Conservation (phyloP, 139 green algal genomes). For the Coccomyxa sp. region DNA sequence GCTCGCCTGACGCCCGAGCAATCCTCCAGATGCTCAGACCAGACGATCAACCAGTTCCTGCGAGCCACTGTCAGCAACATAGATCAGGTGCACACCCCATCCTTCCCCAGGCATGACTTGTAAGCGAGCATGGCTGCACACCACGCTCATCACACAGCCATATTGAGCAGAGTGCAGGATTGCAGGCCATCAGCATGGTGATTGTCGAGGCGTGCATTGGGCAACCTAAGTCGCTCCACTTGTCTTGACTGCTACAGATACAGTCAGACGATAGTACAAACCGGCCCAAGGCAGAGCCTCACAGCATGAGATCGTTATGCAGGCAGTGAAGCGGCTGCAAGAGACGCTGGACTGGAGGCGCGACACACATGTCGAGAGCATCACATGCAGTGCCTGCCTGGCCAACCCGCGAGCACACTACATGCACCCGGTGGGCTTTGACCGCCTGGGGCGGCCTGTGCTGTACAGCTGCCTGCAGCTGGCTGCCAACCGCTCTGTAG, state of each 20-base stretch:
- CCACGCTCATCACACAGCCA: not conserved
- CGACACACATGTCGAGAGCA: constrained; percentile 24
- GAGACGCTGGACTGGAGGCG: constrained; percentile 53
- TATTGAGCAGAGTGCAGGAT: not conserved
- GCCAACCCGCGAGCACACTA: constrained; percentile 50
- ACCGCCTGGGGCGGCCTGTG: constrained; percentile 38
- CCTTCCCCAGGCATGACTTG: too few relatives aligned
- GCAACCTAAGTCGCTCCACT: not conserved
- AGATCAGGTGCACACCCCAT: not conserved
- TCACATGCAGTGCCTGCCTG: constrained; percentile 52
- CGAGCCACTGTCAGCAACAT: not conserved
- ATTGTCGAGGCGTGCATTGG: not conserved
- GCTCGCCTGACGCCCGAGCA: not conserved
- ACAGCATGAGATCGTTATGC: not conserved
- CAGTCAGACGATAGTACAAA: not conserved
- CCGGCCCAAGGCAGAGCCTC: not conserved
- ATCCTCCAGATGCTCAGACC: not conserved
- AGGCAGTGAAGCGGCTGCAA: constrained; percentile 51
- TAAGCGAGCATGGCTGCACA: too few relatives aligned
- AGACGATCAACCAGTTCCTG: constrained; percentile 1
- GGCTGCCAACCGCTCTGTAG: constrained; percentile 41
- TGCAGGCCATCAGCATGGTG: not conserved
- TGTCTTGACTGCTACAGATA: not conserved
- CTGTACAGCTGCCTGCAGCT: constrained; percentile 69
- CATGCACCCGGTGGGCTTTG: constrained; percentile 49